Conservation (phyloP, 495 filamentous ascomycete species). For the Hypoxylon rickii region DNA sequence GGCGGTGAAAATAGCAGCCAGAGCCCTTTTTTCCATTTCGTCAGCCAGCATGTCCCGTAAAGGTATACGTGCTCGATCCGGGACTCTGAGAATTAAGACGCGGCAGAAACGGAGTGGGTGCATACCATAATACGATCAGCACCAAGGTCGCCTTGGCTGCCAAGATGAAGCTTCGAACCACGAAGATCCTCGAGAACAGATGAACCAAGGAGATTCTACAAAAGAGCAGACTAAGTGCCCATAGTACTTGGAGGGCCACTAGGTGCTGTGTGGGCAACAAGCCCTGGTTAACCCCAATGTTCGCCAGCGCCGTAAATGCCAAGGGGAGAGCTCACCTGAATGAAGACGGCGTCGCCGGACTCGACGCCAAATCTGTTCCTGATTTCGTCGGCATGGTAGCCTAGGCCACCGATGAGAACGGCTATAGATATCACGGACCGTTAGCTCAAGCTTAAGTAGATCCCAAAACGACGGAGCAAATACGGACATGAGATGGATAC, state of each 20-base stretch:
- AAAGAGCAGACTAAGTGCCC: conserved; percentile 34
- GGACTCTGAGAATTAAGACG: not conserved
- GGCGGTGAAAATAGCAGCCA: conserved; percentile 31
- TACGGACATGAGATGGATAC: conserved; percentile 29
- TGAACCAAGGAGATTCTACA: conserved; percentile 37
- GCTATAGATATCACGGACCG: conserved; percentile 11
- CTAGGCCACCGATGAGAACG: conserved; percentile 28
- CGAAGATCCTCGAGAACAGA: conserved; percentile 33
- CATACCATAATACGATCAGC: conserved; percentile 33
- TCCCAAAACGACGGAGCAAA: not conserved
- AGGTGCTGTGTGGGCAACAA: conserved; percentile 9
- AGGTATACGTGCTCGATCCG: no score
- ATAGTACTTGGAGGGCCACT: conserved; percentile 25
- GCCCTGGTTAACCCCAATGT: conserved; percentile 1
- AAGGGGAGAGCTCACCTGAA: conserved; percentile 11
- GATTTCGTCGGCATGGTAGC: conserved; percentile 26
- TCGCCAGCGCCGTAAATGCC: not conserved
- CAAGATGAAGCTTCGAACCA: conserved; percentile 30
- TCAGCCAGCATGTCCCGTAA: no score
- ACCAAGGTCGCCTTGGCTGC: conserved; percentile 28
- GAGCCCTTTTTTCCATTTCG: conserved; percentile 19
- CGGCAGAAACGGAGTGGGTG: not conserved
- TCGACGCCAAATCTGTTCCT: conserved; percentile 23
- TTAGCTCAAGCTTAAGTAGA: conserved; percentile 3
- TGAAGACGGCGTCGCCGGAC: conserved; percentile 14